These are phyloP conservation scores for Alternaria arborescens DNA, from an alignment of 2,329 filamentous ascomycete species.

Conservation along the genomic window DNA sequence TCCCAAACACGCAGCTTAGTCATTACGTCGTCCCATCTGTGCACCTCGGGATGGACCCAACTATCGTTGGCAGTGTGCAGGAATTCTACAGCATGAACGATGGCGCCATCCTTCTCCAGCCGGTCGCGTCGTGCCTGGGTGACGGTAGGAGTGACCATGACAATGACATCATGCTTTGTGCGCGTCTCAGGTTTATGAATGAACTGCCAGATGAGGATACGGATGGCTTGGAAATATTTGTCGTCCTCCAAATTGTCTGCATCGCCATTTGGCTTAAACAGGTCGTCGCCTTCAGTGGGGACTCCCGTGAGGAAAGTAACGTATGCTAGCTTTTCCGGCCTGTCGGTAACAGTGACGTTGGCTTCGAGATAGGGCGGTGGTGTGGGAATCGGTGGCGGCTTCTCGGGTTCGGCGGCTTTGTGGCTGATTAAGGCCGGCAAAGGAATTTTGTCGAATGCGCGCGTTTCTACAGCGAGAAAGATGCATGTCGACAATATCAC, in stretches of 20 bases:
- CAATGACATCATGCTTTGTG: constrained; percentile 35
- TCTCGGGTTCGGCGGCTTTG: not conserved
- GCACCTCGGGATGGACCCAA: constrained; percentile 25
- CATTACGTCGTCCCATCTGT: constrained; percentile 48
- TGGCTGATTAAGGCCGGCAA: not conserved
- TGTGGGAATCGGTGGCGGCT: not conserved
- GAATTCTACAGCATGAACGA: constrained; percentile 34
- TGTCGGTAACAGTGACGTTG: not conserved
- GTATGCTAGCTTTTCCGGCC: constrained; percentile 28
- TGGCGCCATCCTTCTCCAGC: constrained; percentile 39
- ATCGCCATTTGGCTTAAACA: no score
- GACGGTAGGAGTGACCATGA: constrained; percentile 39
- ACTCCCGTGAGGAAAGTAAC: constrained; percentile 37
- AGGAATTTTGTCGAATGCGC: not conserved
- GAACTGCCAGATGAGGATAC: constrained; percentile 45
- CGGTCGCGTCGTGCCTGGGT: constrained; percentile 27
- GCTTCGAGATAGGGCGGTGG: constrained; percentile 2
- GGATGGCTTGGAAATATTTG: constrained; percentile 38
- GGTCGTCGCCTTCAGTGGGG: constrained; percentile 22
- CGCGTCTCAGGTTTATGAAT: constrained; percentile 35
- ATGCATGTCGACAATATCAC: not conserved
- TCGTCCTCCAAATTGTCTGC: constrained; percentile 28
- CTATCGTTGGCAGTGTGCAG: constrained; percentile 25
- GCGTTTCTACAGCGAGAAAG: constrained; percentile 3
- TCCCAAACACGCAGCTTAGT: constrained; percentile 53